Evolutionary conservation across 179 eudicot species (phyloP).

Genomic region (Silene coronaria): DNA sequence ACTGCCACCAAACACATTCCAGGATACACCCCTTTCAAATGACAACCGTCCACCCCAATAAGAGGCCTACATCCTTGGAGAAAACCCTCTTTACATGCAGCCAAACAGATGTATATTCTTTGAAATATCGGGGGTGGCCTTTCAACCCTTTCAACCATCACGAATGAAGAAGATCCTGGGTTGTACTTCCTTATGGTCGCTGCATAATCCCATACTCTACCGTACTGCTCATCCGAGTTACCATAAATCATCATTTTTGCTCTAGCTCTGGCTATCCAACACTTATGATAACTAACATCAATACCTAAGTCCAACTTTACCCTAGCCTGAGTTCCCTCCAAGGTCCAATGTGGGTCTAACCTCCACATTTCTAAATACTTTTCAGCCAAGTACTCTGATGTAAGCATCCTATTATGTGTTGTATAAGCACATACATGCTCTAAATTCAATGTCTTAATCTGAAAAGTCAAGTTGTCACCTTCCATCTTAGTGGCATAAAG

Average conservation of each 20-base stretch:
- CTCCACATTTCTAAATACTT: background rate
- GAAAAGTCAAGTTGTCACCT: too few relatives aligned
- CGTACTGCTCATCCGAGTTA: background rate
- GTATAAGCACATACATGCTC: background rate
- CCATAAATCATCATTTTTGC: background rate
- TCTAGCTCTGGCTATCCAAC: background rate
- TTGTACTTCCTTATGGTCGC: background rate
- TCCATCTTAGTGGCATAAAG: too few relatives aligned
- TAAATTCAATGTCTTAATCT: background rate
- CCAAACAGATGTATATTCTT: background rate
- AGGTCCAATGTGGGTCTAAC: background rate
- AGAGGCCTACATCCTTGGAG: slow-evolving; percentile 5
- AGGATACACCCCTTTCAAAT: too few relatives aligned
- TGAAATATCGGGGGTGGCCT: background rate
- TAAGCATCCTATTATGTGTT: background rate
- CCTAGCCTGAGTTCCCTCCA: background rate
- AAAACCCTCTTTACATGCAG: slow-evolving; percentile 1
- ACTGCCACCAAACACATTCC: too few relatives aligned
- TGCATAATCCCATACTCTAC: slow-evolving; percentile 1
- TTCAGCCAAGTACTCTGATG: background rate
- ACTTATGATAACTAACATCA: background rate
- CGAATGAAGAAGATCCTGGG: background rate
- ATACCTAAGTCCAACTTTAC: background rate
- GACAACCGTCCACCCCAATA: slow-evolving; percentile 11
- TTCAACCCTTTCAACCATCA: background rate